phyloP scores from a whole-genome alignment of 495 filamentous ascomycete genomes.

The Penicillium bialowiezense region DNA sequence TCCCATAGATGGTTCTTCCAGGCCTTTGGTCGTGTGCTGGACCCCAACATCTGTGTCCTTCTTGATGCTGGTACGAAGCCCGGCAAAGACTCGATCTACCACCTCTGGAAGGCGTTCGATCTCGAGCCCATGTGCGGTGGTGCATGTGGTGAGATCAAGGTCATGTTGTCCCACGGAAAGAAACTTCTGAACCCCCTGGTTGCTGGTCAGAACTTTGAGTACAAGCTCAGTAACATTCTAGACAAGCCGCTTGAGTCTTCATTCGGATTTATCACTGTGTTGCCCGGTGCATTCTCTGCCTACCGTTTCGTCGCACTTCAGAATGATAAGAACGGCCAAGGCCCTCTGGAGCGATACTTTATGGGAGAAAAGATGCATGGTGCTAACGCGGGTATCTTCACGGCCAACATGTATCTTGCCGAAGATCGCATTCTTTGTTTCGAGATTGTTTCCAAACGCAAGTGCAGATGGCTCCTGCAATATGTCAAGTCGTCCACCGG shows the following conservation, averaged over 20 bases:
- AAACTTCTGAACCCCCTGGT: constrained; percentile 92
- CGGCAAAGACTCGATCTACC: constrained; percentile 89
- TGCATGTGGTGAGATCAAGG: constrained; percentile 98
- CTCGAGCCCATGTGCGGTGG: constrained; percentile 95
- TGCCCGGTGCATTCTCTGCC: constrained; percentile 96
- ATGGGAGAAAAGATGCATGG: constrained; percentile 97
- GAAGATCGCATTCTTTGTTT: constrained; percentile 99
- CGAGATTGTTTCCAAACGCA: constrained; percentile 95
- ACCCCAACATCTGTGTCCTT: constrained; percentile 95
- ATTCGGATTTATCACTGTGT: constrained; percentile 95
- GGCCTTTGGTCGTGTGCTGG: constrained; percentile 86
- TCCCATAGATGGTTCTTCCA: constrained; percentile 99
- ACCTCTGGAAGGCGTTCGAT: constrained; percentile 98
- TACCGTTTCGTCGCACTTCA: constrained; percentile 94
- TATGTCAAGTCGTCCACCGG: constrained; percentile 97
- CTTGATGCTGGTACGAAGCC: constrained; percentile 96
- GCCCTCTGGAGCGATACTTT: constrained; percentile 96
- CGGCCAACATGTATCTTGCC: constrained; percentile 98
- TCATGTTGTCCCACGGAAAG: constrained; percentile 91
- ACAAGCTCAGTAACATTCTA: constrained; percentile 99
- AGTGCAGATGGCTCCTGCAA: constrained; percentile 93
- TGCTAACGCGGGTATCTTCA: constrained; percentile 93
- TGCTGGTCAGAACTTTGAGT: constrained; percentile 98
- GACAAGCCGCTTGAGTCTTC: constrained; percentile 97
- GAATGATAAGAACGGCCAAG: constrained; percentile 90